A percentile compares a stretch with the other conserved stretches of the same genome.
phyloP scores from a whole-genome alignment of 2,329 filamentous ascomycete species.

The Fusarium ramigenum region DNA sequence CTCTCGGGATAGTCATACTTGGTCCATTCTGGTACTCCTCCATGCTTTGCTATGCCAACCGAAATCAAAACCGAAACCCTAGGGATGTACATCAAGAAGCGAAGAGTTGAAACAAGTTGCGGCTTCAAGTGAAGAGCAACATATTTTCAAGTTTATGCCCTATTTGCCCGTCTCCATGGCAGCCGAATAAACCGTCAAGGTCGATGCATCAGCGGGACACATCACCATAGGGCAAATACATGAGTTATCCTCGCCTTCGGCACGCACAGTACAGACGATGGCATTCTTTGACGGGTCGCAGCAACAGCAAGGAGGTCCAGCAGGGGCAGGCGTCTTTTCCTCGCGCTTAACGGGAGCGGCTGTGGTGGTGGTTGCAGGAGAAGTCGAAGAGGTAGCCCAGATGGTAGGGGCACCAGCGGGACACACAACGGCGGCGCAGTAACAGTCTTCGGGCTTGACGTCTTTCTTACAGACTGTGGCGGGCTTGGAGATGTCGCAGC shows the following conservation, averaged over 20 bases:
- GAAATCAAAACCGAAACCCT: conserved; percentile 2
- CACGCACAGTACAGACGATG: conserved; percentile 34
- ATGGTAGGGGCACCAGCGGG: conserved; percentile 34
- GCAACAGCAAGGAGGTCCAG: conserved; percentile 34
- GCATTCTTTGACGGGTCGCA: conserved; percentile 26
- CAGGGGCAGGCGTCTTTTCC: conserved; percentile 1
- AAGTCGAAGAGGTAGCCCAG: not conserved
- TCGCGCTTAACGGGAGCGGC: conserved; percentile 5
- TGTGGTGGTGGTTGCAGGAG: not conserved
- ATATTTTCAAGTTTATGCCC: not conserved
- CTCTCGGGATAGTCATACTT: not conserved
- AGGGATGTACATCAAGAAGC: conserved; percentile 21
- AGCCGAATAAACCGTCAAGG: conserved; percentile 16
- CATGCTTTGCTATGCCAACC: conserved; percentile 5
- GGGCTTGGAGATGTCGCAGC: conserved; percentile 43
- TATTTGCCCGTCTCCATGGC: conserved; percentile 17
- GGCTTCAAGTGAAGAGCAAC: not conserved
- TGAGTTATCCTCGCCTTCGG: conserved; percentile 17
- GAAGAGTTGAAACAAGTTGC: conserved; percentile 7
- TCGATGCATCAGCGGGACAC: conserved; percentile 33
- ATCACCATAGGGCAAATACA: conserved; percentile 36
- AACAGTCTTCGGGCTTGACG: conserved; percentile 36
- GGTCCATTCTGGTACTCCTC: not conserved
- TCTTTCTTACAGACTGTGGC: conserved; percentile 41
- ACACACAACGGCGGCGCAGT: conserved; percentile 40